A percentile compares a stretch with the other conserved stretches of the same genome.
Evolutionary conservation across 306 rosid species (phyloP).

Genomic region (Pyrus communis): DNA sequence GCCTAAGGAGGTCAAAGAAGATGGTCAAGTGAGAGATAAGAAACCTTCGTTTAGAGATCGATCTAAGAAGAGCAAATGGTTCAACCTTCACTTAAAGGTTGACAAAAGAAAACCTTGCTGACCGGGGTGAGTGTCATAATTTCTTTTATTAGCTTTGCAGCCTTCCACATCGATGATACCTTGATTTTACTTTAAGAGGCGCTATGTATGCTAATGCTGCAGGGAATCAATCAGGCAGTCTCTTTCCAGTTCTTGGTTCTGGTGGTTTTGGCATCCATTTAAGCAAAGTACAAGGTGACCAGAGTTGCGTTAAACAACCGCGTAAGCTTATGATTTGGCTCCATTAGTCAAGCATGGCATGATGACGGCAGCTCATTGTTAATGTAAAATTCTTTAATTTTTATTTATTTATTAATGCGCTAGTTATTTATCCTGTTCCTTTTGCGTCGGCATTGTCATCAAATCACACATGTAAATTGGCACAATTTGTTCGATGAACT

Average conservation of each 20-base stretch:
- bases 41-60: slow-evolving; percentile 54
- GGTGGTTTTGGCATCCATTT: slow-evolving; percentile 24
- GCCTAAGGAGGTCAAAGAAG: slow-evolving; percentile 65
- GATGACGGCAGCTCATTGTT: slow-evolving; percentile 41
- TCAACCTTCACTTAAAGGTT: slow-evolving; percentile 73
- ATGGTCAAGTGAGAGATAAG: slow-evolving; percentile 58
- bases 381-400: slow-evolving; percentile 47
- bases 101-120: slow-evolving; percentile 92
- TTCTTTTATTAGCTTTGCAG: slow-evolving; percentile 2
- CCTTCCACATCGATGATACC: neutral
- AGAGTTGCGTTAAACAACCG: slow-evolving; percentile 11
- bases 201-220: slow-evolving; percentile 4
- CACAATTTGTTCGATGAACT: slow-evolving; percentile 31
- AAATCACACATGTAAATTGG: slow-evolving; percentile 54
- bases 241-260: slow-evolving; percentile 8
- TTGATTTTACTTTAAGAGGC: neutral
- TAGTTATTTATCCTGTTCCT: slow-evolving; percentile 8
- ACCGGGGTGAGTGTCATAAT: slow-evolving; percentile 33
- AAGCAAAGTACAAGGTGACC: slow-evolving; percentile 28
- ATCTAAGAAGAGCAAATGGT: slow-evolving; percentile 88
- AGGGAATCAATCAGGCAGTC: slow-evolving; percentile 16
- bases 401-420: neutral
- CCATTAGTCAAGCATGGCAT: slow-evolving; percentile 31
- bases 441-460: slow-evolving; percentile 13
- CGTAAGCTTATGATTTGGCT: slow-evolving; percentile 11